Percentiles rank a stretch among this genome's conserved stretches.
Conservation (phyloP, 2,329 filamentous ascomycete species). For the Hypoxylon sp. region DNA sequence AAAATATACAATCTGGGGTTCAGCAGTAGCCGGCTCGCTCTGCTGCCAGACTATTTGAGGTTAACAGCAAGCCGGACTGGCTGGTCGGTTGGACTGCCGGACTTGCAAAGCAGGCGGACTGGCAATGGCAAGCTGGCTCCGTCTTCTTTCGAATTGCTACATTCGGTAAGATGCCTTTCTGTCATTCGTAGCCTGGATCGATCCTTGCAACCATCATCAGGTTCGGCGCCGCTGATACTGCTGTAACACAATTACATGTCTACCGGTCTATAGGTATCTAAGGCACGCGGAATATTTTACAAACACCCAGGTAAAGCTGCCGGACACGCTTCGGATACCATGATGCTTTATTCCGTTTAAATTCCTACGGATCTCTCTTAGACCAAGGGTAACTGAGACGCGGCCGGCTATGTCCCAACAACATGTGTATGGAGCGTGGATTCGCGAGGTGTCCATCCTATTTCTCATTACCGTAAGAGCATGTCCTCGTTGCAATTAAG, state of each 20-base stretch:
- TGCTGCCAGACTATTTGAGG: neutral
- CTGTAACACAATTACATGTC: too few species aligned
- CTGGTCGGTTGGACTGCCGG: too few species aligned
- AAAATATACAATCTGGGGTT: constrained; percentile 29
- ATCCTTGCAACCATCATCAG: neutral
- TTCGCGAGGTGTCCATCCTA: constrained; percentile 2
- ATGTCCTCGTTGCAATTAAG: neutral
- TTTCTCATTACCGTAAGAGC: constrained; percentile 9
- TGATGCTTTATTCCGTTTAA: constrained; percentile 27
- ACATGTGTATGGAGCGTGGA: constrained; percentile 16
- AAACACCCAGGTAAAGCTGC: neutral
- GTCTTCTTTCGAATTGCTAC: constrained; percentile 11
- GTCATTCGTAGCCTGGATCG: neutral
- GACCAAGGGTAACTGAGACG: constrained; percentile 22
- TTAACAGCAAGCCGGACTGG: neutral
- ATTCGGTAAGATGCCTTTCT: constrained; percentile 11
- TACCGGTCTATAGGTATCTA: too few species aligned
- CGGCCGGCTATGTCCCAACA: constrained; percentile 12
- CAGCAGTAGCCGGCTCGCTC: too few species aligned
- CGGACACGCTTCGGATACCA: constrained; percentile 10
- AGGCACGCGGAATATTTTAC: too few species aligned
- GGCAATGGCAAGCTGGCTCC: too few species aligned
- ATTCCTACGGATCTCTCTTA: constrained; percentile 28
- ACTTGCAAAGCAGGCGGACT: too few species aligned
- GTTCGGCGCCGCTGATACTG: neutral